Conservation (phyloP, 345 rosid genomes). For the Eucalyptus leucophloia region DNA sequence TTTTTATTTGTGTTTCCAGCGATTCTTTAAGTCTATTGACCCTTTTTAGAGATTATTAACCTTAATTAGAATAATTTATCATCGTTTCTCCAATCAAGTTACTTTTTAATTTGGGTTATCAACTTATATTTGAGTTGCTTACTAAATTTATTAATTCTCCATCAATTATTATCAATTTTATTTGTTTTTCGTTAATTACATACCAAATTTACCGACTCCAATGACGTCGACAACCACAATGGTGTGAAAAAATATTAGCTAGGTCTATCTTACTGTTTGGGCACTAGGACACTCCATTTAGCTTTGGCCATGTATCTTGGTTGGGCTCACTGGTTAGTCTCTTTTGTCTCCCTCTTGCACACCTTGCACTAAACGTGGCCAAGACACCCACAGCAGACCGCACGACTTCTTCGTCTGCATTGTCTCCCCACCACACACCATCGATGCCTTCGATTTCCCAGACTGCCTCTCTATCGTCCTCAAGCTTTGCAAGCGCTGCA, state of each 20-base stretch:
- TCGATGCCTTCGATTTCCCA: slow-evolving; percentile 40
- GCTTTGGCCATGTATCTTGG: no score
- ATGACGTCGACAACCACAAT: neutral
- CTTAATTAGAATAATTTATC: neutral
- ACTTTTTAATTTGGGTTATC: no score
- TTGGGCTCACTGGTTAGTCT: no score
- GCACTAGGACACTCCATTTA: no score
- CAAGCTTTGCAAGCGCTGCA: slow-evolving; percentile 44
- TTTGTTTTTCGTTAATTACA: no score
- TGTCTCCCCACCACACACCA: slow-evolving; percentile 49
- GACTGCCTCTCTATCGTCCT: slow-evolving; percentile 36
- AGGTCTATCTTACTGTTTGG: no score
- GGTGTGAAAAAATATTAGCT: no score
- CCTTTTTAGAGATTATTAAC: neutral
- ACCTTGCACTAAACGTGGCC: neutral
- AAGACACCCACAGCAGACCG: neutral
- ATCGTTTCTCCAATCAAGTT: no score
- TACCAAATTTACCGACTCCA: neutral
- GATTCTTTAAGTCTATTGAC: neutral
- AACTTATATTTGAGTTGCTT: no score
- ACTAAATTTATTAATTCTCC: no score
- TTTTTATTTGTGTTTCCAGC: neutral
- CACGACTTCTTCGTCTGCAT: neutral
- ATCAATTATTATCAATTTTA: no score
- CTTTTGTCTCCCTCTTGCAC: neutral